Evolutionary conservation across 306 rosid genomes (phyloP), one percentile per base, ranked within the genome.

Genomic region (Rubus idaeus): DNA sequence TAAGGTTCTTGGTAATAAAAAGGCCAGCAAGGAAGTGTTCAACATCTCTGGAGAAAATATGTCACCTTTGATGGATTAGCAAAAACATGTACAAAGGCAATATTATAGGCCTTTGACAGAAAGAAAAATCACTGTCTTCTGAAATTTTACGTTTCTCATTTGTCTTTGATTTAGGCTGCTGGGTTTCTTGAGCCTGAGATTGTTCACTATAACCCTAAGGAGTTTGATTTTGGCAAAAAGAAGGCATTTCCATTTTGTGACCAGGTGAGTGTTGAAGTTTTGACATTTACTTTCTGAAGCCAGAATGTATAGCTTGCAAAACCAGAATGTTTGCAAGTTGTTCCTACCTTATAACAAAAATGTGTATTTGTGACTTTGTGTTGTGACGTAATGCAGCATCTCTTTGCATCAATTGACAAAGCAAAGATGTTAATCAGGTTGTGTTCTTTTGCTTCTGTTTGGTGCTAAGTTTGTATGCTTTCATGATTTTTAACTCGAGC

Each of bases 151-250:
- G 75, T 60, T n/a, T 37, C 4, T 8, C 1, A 18, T 73, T 1
- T 73, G 14, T 74, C 78, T 69, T 55, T 58, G 8, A 58, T 82
- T n/a, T 66, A 88, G 98, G 98, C 97, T 47, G 98, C 84, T 14
- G 97, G 98, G 6, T 95, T 95, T 79, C 98, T 96, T 2, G 97
- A 92, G 87, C 97, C 98, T 17, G 98, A 95, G 89, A 75, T 95
- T 77, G 56, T 92, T 82, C 99, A 90, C 85, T 95, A 84, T 80
- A 95, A 95, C 73, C 99, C 97, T 6, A 95, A 90, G 86, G 97
- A 89, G 61, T 95, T 80, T 35, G 97, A 95, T 75, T 95, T 95
- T 67, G 98, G 97, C 53, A 92, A 95, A 75, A 95, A 92, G 94
- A 95, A 95, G 79, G 77, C 97, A 37, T 92, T 95, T 58, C 99